A percentile compares a stretch with the other conserved stretches of the same genome.
Evolutionary conservation across 306 rosid species (phyloP).

Genomic region (Vigna nakashimae): DNA sequence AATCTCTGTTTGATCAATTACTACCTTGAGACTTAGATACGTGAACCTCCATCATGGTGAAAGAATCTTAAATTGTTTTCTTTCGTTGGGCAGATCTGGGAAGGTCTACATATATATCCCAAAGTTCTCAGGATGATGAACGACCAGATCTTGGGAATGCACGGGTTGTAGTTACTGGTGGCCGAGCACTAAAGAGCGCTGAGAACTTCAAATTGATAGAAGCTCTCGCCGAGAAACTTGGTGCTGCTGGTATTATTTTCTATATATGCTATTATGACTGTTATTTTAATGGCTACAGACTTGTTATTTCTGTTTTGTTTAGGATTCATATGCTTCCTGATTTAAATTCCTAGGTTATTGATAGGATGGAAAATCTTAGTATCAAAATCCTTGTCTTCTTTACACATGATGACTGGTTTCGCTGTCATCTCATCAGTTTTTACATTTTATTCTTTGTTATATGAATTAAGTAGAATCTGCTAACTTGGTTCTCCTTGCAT

Average conservation of each 20-base stretch:
- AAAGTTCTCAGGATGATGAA: conserved; percentile 73
- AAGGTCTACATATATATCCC: conserved; percentile 75
- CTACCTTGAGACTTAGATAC: conserved; percentile 12
- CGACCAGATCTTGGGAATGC: conserved; percentile 96
- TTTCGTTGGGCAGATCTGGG: conserved; percentile 58
- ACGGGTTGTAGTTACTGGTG: conserved; percentile 80
- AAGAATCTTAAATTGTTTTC: conserved; percentile 8
- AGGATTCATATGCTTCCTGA: conserved; percentile 7
- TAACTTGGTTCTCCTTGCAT: conserved; percentile 45
- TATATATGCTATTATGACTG: conserved; percentile 32
- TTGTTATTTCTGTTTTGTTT: conserved; percentile 12
- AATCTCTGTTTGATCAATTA: conserved; percentile 24
- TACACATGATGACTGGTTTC: conserved; percentile 9
- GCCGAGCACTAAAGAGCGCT: conserved; percentile 87
- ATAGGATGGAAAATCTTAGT: conserved; percentile 3
- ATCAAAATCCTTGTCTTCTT: background rate
- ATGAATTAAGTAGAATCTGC: conserved; percentile 35
- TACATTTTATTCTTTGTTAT: conserved; percentile 20
- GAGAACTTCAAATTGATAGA: conserved; percentile 96
- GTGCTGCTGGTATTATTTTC: conserved; percentile 80
- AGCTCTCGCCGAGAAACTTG: conserved; percentile 85
- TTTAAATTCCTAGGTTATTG: conserved; percentile 30
- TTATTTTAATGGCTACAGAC: conserved; percentile 13
- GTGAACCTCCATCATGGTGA: conserved; percentile 27
- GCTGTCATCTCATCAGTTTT: conserved; percentile 28